Percentiles rank a stretch among this genome's conserved stretches.
phyloP scores from a whole-genome alignment of 164 flowering plant genomes.

The Dillenia turbinata region DNA sequence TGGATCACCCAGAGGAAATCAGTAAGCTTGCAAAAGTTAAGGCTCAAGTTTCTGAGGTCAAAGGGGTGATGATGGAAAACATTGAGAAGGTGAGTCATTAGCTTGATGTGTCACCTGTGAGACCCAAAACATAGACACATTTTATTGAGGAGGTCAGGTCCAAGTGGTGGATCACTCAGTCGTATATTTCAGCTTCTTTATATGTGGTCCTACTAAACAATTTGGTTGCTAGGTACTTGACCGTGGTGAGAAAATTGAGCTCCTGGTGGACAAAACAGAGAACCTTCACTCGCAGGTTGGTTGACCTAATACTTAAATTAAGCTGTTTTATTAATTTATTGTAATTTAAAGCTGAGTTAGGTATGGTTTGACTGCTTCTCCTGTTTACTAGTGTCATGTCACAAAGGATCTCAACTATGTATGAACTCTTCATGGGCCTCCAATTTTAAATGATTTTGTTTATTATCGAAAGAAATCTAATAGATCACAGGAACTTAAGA shows the following conservation, averaged over 20 bases:
- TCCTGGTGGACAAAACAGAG: constrained; percentile 92
- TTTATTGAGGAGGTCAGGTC: no score
- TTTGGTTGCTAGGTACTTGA: constrained; percentile 66
- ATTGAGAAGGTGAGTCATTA: constrained; percentile 67
- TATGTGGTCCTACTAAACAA: neutral
- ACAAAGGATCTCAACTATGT: no score
- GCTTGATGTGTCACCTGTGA: neutral
- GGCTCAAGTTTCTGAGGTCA: constrained; percentile 91
- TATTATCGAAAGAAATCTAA: no score
- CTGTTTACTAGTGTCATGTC: no score
- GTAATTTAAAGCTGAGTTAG: no score
- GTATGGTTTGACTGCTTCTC: no score
- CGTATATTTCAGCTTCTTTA: neutral
- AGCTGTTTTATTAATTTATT: neutral
- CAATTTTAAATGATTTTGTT: no score
- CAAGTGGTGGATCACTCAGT: neutral
- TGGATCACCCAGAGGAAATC: constrained; percentile 87
- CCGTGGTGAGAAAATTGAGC: constrained; percentile 93
- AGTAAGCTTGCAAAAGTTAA: constrained; percentile 84
- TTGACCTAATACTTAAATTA: no score
- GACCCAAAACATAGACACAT: neutral
- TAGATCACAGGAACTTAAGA: no score
- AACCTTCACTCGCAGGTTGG: constrained; percentile 88
- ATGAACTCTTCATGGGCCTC: no score
- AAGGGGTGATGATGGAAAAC: constrained; percentile 95